phyloP scores from a whole-genome alignment of 495 filamentous ascomycete species.

The Cryomyces antarcticus region DNA sequence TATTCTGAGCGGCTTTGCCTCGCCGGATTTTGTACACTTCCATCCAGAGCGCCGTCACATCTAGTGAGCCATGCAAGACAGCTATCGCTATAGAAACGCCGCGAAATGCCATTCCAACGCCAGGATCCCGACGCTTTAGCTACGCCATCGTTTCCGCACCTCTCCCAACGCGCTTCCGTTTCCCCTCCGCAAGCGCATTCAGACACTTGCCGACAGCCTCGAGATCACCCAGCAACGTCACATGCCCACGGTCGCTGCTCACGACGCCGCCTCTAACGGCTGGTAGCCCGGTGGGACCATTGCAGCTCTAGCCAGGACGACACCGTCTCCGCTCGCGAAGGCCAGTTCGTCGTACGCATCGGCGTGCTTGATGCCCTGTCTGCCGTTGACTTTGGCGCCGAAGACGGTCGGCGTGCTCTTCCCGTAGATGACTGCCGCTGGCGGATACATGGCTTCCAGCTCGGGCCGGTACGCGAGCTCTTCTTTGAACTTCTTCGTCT shows the following conservation, averaged over 20 bases:
- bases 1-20: too few species aligned
- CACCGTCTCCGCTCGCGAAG: conserved; percentile 77
- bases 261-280: conserved; percentile 50
- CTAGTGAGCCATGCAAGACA: too few species aligned
- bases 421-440: conserved; percentile 67
- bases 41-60: too few species aligned
- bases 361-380: conserved; percentile 46
- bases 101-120: too few species aligned
- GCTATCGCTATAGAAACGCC: too few species aligned
- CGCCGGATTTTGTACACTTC: too few species aligned
- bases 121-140: too few species aligned
- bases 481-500: conserved; percentile 50
- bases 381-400: conserved; percentile 47
- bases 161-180: not conserved
- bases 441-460: conserved; percentile 53
- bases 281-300: conserved; percentile 73
- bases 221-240: conserved; percentile 68
- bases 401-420: conserved; percentile 73
- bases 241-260: conserved; percentile 66
- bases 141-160: not conserved
- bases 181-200: conserved; percentile 18
- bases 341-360: conserved; percentile 78
- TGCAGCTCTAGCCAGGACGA: conserved; percentile 65
- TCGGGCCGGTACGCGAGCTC: conserved; percentile 39
- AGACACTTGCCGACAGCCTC: conserved; percentile 61